Evolutionary conservation across 805 yeast genomes (phyloP).

Genomic region (Candida hungchunana): DNA sequence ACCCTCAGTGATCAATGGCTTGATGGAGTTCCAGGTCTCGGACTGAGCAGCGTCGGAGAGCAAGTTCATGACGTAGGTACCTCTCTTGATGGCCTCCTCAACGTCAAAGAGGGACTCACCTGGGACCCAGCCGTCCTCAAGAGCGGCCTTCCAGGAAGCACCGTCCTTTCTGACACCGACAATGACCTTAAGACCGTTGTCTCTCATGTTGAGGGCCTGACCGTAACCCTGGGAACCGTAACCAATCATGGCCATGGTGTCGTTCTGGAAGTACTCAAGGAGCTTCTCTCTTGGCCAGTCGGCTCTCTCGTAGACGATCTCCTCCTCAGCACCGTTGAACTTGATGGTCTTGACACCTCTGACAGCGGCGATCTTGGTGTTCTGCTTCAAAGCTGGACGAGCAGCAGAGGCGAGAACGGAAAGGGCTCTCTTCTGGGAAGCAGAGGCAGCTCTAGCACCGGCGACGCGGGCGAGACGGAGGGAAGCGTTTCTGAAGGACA

Average conservation of each 20-base stretch:
- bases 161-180: slow-evolving; percentile 98
- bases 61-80: slow-evolving; percentile 96
- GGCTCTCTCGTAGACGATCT: slow-evolving; percentile 95
- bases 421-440: slow-evolving; percentile 55
- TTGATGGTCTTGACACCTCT: slow-evolving; percentile 96
- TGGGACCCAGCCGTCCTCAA: slow-evolving; percentile 99
- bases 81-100: slow-evolving; percentile 85
- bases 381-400: slow-evolving; percentile 55
- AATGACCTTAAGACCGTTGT: slow-evolving; percentile 96
- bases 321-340: slow-evolving; percentile 96
- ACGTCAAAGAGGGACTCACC: slow-evolving; percentile 97
- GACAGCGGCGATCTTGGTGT: slow-evolving; percentile 50
- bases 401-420: slow-evolving; percentile 45
- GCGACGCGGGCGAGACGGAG: slow-evolving; percentile 47
- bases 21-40: slow-evolving; percentile 88
- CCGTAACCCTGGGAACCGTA: slow-evolving; percentile 99
- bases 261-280: slow-evolving; percentile 94
- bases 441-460: slow-evolving; percentile 31
- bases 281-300: slow-evolving; percentile 99
- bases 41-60: slow-evolving; percentile 99
- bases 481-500: slow-evolving; percentile 43
- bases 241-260: slow-evolving; percentile 96
- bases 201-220: slow-evolving; percentile 98
- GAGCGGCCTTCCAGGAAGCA: slow-evolving; percentile 99
- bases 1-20: slow-evolving; percentile 92